Conservation (phyloP, 257 asterid genomes). For the Dorcoceras hygrometricum region DNA sequence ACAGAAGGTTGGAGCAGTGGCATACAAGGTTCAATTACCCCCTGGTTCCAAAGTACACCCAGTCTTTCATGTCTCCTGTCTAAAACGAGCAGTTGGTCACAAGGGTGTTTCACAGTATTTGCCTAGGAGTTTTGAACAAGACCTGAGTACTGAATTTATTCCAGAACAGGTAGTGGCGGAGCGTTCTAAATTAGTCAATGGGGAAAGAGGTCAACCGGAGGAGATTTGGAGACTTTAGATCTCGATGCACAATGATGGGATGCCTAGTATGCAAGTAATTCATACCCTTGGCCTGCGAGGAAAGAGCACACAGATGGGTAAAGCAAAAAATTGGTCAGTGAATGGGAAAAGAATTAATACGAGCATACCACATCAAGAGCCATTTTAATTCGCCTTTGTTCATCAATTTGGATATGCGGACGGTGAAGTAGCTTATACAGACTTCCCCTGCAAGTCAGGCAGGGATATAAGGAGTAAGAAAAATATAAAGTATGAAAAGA, state of each 20-base stretch:
- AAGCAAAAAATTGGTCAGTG: constrained; percentile 20
- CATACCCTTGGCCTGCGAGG: constrained; percentile 96
- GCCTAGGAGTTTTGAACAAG: too few relatives aligned
- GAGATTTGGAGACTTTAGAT: constrained; percentile 93
- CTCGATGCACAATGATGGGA: constrained; percentile 94
- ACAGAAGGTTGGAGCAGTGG: too few relatives aligned
- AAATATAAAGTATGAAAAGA: constrained; percentile 13
- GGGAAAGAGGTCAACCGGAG: too few relatives aligned
- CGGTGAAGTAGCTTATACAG: constrained; percentile 86
- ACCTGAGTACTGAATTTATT: too few relatives aligned
- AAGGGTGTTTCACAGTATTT: too few relatives aligned
- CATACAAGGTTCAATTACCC: too few relatives aligned
- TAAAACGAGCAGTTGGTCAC: too few relatives aligned
- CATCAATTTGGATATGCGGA: constrained; percentile 72
- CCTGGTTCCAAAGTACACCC: too few relatives aligned
- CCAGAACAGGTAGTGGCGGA: too few relatives aligned
- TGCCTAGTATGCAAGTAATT: constrained; percentile 92
- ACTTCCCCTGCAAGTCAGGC: constrained; percentile 77
- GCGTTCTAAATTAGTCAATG: too few relatives aligned
- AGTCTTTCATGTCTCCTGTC: too few relatives aligned
- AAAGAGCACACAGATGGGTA: constrained; percentile 13
- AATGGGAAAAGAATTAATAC: constrained; percentile 19
- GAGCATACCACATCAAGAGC: constrained; percentile 90
- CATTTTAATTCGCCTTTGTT: constrained; percentile 81
- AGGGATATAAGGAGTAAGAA: constrained; percentile 18